Evolutionary conservation across 192 early-diverging fungal species (phyloP), one percentile per base, ranked within the genome.

Genomic region (Entomortierella beljakovae): DNA sequence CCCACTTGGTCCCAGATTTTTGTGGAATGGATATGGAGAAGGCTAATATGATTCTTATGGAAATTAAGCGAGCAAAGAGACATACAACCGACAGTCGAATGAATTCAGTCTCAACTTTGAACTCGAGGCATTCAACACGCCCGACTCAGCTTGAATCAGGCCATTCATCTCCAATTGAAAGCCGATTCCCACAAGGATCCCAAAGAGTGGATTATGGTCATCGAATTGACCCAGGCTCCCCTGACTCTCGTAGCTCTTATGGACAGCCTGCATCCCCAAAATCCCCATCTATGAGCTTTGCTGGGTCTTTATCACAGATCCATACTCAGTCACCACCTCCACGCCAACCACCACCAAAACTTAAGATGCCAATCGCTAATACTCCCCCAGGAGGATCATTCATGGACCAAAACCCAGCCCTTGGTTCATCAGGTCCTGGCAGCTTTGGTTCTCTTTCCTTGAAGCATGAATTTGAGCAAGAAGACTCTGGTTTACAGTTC

Each of bases 21-120:
- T 99, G 98, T 65, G 98, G 98, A 10, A 86, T 98, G 71, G 89
- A 91, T 13, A 92, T 93, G 86, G 90, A 89, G 53, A 85, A 94
- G 86, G 94, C 97, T 7, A 93, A 91, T 70, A 91, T 93, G 55
- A 94, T 99, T 85, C 75, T 96, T 51, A 80, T 83, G 46, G 95
- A 95, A 60, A 93, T 98, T 68, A 93, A 94, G 69, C 73, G 88
- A 23, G 85, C 85, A 2, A 83, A 81, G 37, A 57, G 82, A 37
- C 79, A 77, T 33, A 85, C 85, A 4, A 66, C 61, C 6, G 86
- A 87, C 35, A 43, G 56, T 22, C 55, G 80, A 16, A 22, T 60
- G 38, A 70, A 70, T 51, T 70, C 75, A 4, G 35, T 51, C n/a
- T 79, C 75, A 20, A 79, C 60, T 25, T 26, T 68, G 28, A 38